phyloP scores from a whole-genome alignment of 1,284 basidiomycete genomes.

The Exobasidium rhododendri region DNA sequence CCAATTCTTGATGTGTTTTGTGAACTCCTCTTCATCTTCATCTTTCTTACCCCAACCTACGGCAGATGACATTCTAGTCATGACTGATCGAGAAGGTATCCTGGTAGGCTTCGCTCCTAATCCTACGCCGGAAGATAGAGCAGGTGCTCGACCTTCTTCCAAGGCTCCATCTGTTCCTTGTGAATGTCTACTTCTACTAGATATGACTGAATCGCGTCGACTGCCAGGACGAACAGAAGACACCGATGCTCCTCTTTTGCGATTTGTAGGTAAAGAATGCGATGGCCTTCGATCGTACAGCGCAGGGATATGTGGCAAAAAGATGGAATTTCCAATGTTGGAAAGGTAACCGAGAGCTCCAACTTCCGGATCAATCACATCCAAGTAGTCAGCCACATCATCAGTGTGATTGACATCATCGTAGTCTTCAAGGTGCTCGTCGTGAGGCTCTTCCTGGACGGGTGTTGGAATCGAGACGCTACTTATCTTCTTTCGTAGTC shows the following conservation, averaged over 20 bases:
- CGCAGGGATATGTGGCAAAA: slow-evolving; percentile 66
- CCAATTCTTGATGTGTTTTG: slow-evolving; percentile 47
- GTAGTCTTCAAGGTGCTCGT: not conserved
- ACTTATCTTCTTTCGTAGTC: not conserved
- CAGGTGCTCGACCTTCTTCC: slow-evolving; percentile 11
- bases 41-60: slow-evolving; percentile 14
- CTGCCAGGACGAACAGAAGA: not conserved
- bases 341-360: slow-evolving; percentile 68
- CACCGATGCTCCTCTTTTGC: not conserved
- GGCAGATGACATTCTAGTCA: slow-evolving; percentile 6
- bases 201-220: not conserved
- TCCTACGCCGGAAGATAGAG: not conserved
- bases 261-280: slow-evolving; percentile 58
- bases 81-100: not conserved
- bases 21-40: slow-evolving; percentile 22
- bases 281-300: slow-evolving; percentile 70
- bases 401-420: slow-evolving; percentile 3
- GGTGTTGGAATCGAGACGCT: not conserved
- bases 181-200: not conserved
- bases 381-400: slow-evolving; percentile 55
- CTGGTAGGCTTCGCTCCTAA: slow-evolving; percentile 5
- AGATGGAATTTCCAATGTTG: slow-evolving; percentile 73
- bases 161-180: not conserved
- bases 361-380: slow-evolving; percentile 74
- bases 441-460: not conserved